Conservation (phyloP, 352 stramenopile genomes). For the Globisporangium apiculatum region DNA sequence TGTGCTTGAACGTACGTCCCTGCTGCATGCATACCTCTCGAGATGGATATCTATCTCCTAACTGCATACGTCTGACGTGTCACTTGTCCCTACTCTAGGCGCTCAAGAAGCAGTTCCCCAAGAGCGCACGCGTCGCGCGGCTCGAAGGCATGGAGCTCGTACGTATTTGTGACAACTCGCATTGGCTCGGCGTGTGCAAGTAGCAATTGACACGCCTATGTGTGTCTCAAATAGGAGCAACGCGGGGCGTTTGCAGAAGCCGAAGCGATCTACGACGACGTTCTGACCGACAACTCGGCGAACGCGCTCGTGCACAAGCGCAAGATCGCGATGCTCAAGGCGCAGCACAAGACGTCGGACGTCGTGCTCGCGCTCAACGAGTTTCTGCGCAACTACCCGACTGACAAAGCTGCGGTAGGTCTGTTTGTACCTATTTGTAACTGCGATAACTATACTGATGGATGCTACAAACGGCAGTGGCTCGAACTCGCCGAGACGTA, state of each 20-base stretch:
- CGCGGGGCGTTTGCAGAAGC: slow-evolving; percentile 47
- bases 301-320: slow-evolving; percentile 58
- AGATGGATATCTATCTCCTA: too few relatives aligned
- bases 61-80: background rate
- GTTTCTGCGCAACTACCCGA: slow-evolving; percentile 48
- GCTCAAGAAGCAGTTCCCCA: slow-evolving; percentile 49
- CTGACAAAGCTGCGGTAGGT: slow-evolving; percentile 43
- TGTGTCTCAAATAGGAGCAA: slow-evolving; percentile 20
- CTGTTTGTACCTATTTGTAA: background rate
- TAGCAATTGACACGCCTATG: too few relatives aligned
- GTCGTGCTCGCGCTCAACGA: slow-evolving; percentile 51
- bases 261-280: slow-evolving; percentile 48
- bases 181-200: background rate
- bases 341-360: slow-evolving; percentile 51
- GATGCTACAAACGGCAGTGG: slow-evolving; percentile 24
- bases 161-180: background rate
- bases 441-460: too few relatives aligned
- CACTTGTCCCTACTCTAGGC: slow-evolving; percentile 10
- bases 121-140: slow-evolving; percentile 46
- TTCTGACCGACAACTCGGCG: slow-evolving; percentile 46
- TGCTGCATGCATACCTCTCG: background rate
- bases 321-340: slow-evolving; percentile 59
- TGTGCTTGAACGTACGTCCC: slow-evolving; percentile 9
- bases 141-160: slow-evolving; percentile 52
- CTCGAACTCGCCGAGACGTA: slow-evolving; percentile 56